Conservation (phyloP, 306 rosid genomes). For the Trifolium repens region DNA sequence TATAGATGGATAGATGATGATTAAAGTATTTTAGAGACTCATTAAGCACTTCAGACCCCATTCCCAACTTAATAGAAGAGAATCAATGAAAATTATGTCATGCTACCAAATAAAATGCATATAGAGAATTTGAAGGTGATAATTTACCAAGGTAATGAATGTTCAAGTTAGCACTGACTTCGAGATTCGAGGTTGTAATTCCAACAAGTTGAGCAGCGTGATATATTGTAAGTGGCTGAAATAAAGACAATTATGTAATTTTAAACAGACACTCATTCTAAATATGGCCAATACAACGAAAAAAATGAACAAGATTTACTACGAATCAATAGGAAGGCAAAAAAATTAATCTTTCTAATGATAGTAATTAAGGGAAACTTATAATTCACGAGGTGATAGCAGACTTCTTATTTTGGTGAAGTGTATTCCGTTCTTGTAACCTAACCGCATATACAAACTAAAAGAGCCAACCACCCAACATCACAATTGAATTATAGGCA, state of each 20-base stretch:
- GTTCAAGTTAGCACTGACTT: constrained; percentile 53
- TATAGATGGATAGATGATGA: not conserved
- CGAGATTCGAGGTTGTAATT: constrained; percentile 52
- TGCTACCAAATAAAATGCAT: constrained; percentile 12
- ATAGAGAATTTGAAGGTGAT: constrained; percentile 37
- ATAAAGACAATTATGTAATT: constrained; percentile 14
- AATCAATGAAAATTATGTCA: constrained; percentile 13
- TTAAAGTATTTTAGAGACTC: not conserved
- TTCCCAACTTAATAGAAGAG: constrained; percentile 10
- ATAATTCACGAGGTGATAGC: constrained; percentile 15
- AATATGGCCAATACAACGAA: not conserved
- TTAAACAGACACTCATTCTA: constrained; percentile 5
- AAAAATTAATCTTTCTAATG: constrained; percentile 2
- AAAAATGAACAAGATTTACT: no score
- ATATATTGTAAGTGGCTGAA: constrained; percentile 85
- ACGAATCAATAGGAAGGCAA: not conserved
- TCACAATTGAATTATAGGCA: constrained; percentile 26
- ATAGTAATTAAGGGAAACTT: constrained; percentile 5
- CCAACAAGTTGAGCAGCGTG: constrained; percentile 68
- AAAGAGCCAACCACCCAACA: constrained; percentile 5
- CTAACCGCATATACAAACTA: constrained; percentile 12
- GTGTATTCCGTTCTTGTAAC: not conserved
- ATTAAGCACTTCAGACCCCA: constrained; percentile 6
- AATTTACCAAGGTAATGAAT: constrained; percentile 87
- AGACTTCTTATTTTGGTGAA: constrained; percentile 22